Base-by-base conservation (phyloP, 192 early-diverging fungal genomes). In the Paraglomus brasilianum region DNA sequence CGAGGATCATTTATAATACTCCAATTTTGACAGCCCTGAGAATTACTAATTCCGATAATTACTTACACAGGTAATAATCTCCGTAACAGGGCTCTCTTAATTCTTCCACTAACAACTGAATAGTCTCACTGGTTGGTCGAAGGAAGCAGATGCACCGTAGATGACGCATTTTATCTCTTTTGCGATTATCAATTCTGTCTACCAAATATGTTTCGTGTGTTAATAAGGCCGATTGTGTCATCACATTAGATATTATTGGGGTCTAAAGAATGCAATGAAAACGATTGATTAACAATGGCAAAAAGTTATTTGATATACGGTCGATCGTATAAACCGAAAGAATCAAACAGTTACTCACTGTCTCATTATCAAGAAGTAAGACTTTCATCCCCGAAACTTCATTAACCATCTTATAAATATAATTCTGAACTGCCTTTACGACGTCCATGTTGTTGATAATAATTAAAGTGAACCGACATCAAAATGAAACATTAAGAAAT, bases 371-470 rank as follows among this genome's bases (percentile, higher is more conserved):
- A 42, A 99, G 83, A 42, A 98, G 81, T 15, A 99, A 82, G 47
- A 98, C 94, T 77, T 99, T 99, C 95, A 99, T 98, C n/a, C 96
- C 96, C 55, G 86, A 75, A 19, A 92, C 91, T 51, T 97, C 95
- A 30, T 79, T 69, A 60, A 94, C 82, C 89, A 99, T 96, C 78
- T 95, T 96, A 71, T 88, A 88, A 51, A 93, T 85, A 81, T 99
- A 99, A 72, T 83, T 85, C 83, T 98, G 91, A 10, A 87, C 79
- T 10, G 88, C 86, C 71, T 92, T 91, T 30, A 95, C 80, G 38
- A 88, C 74, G 70, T 94, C 91, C 92, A 94, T 92, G 48, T 44
- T 49, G 53, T 56, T 56, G n/a, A 56, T 36, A 10, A 56, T 30
- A 30, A 30, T 30, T 30, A 30, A 30, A 30, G 30, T 30, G 30